Evolutionary conservation across 129 eudicot species (phyloP), one percentile per base, ranked within the genome.

Genomic region (Flaveria linearis): DNA sequence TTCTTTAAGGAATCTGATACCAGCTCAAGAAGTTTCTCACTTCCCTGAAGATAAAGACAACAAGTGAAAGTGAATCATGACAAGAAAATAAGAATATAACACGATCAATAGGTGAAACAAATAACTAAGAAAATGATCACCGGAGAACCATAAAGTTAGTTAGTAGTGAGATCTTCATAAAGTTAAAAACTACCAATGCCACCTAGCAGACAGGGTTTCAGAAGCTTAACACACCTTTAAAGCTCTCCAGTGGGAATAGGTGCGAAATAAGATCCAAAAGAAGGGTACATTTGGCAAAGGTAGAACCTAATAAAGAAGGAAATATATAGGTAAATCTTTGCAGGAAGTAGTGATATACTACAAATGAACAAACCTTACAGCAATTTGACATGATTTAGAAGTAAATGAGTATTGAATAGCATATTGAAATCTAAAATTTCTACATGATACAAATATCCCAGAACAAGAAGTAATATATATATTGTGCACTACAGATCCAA

Each of bases 241-340:
- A 78, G 99, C 99, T 82, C 91, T 90, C 97, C 96, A 95, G 80
- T 91, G 94, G 64, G 97, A 91, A 79, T 91, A 91, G 6, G 96
- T 73, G 45, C 97, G 99, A 73, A 88, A 91, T 51, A 89, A 86
- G 60, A 86, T 78, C 97, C 99, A 95, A 75, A 95, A 95, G 86
- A 95, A 95, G 11, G 99, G 96, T 76, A 95, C 87, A 74, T 95
- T 95, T 41, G 99, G 99, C 87, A 91, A 79, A 45, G 97, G 97
- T 57, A 95, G 82, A 76, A 95, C 94, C 99, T 95, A 82, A 64
- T 76, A 9, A 60, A 57, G 55, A 3, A 26, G n/a, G 22, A 14
- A 43, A 74, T 73, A 51, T 4, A 33, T 50, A 16, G 17, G 33
- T 51, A 74, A 43, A 60, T 71, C 25, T 50, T 47, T 75, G 49